phyloP scores from a whole-genome alignment of 306 rosid genomes.

The Dryas octopetala region DNA sequence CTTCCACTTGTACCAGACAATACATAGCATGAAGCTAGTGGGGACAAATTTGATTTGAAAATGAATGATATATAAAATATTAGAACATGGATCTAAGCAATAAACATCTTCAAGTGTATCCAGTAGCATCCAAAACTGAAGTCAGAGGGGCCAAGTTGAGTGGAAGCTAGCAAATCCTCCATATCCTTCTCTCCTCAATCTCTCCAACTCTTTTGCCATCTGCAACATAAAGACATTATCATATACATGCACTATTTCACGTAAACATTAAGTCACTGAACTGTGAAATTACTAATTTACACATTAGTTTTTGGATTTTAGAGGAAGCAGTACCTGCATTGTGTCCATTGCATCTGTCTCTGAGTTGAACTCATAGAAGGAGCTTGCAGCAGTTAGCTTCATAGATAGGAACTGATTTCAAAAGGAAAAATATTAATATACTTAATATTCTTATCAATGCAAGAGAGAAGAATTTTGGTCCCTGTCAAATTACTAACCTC shows the following conservation, averaged over 20 bases:
- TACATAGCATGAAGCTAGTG: conserved; percentile 31
- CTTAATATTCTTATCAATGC: too few relatives aligned
- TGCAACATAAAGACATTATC: conserved; percentile 30
- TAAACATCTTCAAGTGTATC: conserved; percentile 45
- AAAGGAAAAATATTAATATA: conserved; percentile 4
- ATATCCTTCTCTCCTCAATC: conserved; percentile 63
- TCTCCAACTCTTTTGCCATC: conserved; percentile 72
- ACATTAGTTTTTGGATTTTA: neutral
- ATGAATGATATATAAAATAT: conserved; percentile 14
- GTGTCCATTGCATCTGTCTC: conserved; percentile 67
- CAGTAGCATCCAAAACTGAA: conserved; percentile 48
- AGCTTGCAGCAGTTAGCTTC: conserved; percentile 88
- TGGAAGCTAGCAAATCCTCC: conserved; percentile 65
- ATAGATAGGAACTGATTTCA: conserved; percentile 82
- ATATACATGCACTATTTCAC: neutral
- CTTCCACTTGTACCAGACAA: conserved; percentile 42
- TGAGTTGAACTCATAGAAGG: conserved; percentile 74
- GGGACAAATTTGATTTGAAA: conserved; percentile 45
- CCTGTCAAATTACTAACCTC: conserved; percentile 54
- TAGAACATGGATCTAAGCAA: conserved; percentile 18
- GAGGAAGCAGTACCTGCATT: conserved; percentile 53
- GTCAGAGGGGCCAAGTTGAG: conserved; percentile 78
- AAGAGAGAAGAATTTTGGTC: neutral
- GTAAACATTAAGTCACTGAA: neutral
- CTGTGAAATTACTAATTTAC: neutral